These are phyloP conservation scores for Dovyalis caffra DNA, from an alignment of 345 rosid species.

Conservation along the genomic window DNA sequence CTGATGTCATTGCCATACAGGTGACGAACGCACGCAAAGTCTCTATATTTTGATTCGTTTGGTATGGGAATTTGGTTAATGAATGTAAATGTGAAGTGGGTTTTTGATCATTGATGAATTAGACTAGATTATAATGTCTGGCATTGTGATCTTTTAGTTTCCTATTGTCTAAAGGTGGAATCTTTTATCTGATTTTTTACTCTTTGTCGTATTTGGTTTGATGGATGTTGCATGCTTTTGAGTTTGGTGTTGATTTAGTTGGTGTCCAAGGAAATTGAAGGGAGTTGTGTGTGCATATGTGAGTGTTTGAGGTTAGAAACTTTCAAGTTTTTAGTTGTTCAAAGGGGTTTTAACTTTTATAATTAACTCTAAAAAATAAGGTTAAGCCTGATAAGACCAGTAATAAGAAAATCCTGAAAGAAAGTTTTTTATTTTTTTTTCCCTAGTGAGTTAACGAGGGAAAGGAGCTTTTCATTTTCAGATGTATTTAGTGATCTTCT, in stretches of 20 bases:
- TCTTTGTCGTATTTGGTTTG: not conserved
- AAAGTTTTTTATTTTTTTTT: not conserved
- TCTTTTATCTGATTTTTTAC: not conserved
- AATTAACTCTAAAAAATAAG: not conserved
- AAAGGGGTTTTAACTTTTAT: not conserved
- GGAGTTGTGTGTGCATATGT: not conserved
- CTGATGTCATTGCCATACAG: slow-evolving; percentile 88
- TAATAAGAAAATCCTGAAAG: not conserved
- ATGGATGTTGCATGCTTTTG: not conserved
- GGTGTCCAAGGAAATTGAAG: not conserved
- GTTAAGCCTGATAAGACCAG: not conserved
- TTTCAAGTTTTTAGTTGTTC: not conserved
- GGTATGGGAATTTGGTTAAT: not conserved
- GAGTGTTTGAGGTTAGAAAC: not conserved
- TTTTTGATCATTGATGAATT: not conserved
- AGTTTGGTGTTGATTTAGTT: not conserved
- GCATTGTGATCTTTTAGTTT: not conserved
- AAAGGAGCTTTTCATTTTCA: not conserved
- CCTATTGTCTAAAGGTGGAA: not conserved
- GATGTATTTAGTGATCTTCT: not conserved
- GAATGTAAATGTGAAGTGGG: not conserved
- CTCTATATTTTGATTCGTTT: not conserved
- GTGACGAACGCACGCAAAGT: slow-evolving; percentile 23
- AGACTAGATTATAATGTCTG: not conserved
- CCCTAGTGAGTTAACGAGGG: not conserved